Evolutionary conservation across 306 rosid genomes (phyloP).

Genomic region (apple (Malus domestica)): DNA sequence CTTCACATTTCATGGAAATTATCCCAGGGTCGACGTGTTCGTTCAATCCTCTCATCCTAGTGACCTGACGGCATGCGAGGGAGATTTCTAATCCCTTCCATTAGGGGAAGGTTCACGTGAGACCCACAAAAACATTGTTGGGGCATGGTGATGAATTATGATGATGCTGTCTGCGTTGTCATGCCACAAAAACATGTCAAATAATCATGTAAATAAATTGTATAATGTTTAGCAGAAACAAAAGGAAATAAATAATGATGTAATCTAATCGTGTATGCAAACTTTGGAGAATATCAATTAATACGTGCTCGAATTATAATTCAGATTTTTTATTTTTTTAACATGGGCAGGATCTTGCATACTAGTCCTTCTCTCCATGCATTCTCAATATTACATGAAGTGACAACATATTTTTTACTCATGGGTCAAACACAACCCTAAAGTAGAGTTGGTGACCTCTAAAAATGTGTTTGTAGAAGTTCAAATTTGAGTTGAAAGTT

Average conservation of each 20-base stretch:
- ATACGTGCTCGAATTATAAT: background rate
- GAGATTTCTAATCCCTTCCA: background rate
- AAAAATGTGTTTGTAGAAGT: no score
- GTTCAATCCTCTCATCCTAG: background rate
- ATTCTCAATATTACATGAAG: no score
- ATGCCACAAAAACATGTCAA: no score
- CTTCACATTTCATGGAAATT: background rate
- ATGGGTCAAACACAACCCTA: no score
- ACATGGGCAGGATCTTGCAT: no score
- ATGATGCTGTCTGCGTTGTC: background rate
- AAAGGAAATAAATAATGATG: background rate
- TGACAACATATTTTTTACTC: no score
- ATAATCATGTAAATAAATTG: no score
- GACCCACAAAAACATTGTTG: background rate
- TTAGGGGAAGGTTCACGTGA: background rate
- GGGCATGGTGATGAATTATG: background rate
- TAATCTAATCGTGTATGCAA: background rate
- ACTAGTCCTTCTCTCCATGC: no score
- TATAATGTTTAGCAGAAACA: background rate
- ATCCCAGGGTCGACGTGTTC: background rate
- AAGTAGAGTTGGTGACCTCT: no score
- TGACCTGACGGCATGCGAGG: background rate
- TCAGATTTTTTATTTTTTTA: background rate
- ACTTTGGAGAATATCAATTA: background rate
- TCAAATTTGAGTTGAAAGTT: no score